These are phyloP conservation scores for Albugo candida DNA, from an alignment of 352 stramenopile species.

Conservation along the genomic window DNA sequence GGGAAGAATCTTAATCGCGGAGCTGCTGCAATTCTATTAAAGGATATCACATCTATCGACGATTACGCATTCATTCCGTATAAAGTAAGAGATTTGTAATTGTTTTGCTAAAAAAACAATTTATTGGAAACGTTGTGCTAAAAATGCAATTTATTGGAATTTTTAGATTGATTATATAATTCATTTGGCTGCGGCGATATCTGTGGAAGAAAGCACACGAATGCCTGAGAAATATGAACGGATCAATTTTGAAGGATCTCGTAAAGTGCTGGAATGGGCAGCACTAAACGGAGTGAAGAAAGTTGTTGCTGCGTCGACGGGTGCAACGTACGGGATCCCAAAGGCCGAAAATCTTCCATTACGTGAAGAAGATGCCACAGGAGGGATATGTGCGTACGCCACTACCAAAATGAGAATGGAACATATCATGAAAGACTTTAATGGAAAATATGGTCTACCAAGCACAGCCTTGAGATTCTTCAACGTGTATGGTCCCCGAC, in stretches of 20 bases:
- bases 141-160: too few species aligned
- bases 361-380: slow-evolving; percentile 46
- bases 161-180: slow-evolving; percentile 65
- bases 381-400: slow-evolving; percentile 62
- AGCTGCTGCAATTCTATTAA: slow-evolving; percentile 48
- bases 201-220: slow-evolving; percentile 66
- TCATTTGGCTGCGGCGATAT: slow-evolving; percentile 65
- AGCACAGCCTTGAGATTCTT: slow-evolving; percentile 70
- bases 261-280: slow-evolving; percentile 65
- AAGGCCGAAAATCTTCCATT: slow-evolving; percentile 44
- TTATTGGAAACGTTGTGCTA: too few species aligned
- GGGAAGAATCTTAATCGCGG: slow-evolving; percentile 70
- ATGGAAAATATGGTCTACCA: slow-evolving; percentile 38
- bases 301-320: slow-evolving; percentile 58
- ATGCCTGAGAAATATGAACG: slow-evolving; percentile 74
- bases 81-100: slow-evolving; percentile 21
- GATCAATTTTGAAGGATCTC: slow-evolving; percentile 66
- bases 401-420: slow-evolving; percentile 78
- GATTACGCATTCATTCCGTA: slow-evolving; percentile 67
- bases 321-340: slow-evolving; percentile 51
- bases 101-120: neutral
- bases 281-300: slow-evolving; percentile 52
- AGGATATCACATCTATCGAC: slow-evolving; percentile 64
- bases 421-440: slow-evolving; percentile 51
- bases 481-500: slow-evolving; percentile 65